A percentile compares a stretch with the other conserved stretches of the same genome.
phyloP scores from a whole-genome alignment of 2,329 filamentous ascomycete species.

The Talaromyces sp. region DNA sequence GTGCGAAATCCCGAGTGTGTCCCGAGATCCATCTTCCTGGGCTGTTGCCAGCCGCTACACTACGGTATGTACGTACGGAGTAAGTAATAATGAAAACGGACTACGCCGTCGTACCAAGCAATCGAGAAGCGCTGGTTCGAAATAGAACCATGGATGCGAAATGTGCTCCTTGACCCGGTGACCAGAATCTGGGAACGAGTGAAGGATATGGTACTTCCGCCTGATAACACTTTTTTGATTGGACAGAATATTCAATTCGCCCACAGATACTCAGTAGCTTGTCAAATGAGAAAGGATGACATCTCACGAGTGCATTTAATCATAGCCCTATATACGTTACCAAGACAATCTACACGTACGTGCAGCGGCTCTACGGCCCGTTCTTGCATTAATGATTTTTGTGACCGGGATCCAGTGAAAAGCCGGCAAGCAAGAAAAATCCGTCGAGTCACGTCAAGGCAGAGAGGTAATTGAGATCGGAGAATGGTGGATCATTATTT shows the following conservation, averaged over 20 bases:
- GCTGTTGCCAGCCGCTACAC: not conserved
- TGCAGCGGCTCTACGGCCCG: slow-evolving; percentile 18
- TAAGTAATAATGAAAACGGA: slow-evolving; percentile 1
- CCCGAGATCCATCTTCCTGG: slow-evolving; percentile 4
- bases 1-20: slow-evolving; percentile 1
- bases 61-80: not conserved
- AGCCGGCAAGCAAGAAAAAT: not conserved
- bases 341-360: slow-evolving; percentile 1
- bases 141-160: slow-evolving; percentile 1
- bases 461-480: not conserved
- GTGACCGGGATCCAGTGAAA: slow-evolving; percentile 11
- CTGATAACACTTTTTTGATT: not conserved
- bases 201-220: not conserved
- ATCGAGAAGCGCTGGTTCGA: not conserved
- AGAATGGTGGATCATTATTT: not conserved
- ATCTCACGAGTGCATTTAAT: not conserved
- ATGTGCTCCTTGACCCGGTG: not conserved
- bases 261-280: not conserved
- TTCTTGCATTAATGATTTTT: slow-evolving; percentile 13
- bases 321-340: not conserved
- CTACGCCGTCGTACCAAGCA: not conserved
- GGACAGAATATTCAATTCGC: not conserved
- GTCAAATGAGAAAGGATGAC: not conserved
- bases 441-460: not conserved
- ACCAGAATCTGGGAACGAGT: not conserved